These are phyloP conservation scores for Ophiostoma ips DNA, from an alignment of 2,329 filamentous ascomycete species.

Conservation along the genomic window DNA sequence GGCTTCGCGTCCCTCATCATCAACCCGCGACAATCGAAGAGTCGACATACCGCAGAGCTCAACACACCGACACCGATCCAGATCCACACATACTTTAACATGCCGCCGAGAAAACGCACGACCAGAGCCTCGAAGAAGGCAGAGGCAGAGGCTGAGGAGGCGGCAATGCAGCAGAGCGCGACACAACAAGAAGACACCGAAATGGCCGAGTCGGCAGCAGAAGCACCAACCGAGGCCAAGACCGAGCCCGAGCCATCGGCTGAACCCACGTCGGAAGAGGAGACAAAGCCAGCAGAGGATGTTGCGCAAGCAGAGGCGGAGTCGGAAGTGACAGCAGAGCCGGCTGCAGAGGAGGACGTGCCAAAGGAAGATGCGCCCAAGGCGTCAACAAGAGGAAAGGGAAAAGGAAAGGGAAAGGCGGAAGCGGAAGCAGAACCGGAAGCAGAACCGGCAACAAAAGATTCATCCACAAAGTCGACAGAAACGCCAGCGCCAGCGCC, in stretches of 20 bases:
- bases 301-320: not conserved
- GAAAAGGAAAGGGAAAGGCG: not conserved
- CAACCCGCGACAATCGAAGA: too few species aligned
- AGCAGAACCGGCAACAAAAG: not conserved
- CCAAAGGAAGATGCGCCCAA: not conserved
- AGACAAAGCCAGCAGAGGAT: not conserved
- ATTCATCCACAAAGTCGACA: too few species aligned
- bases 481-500: not conserved
- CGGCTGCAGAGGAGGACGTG: not conserved
- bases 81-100: not conserved
- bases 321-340: not conserved
- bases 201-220: not conserved
- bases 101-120: conserved; percentile 6
- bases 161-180: not conserved
- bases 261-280: not conserved
- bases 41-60: too few species aligned
- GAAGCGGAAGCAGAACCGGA: not conserved
- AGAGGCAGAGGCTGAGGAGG: not conserved
- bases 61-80: not conserved
- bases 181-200: not conserved
- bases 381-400: not conserved
- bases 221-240: not conserved
- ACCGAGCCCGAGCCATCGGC: not conserved
- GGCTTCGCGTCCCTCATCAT: too few species aligned
- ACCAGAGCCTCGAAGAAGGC: conserved; percentile 8